These are phyloP conservation scores for Stephania cephalantha DNA, from an alignment of 164 flowering plant genomes.

Conservation along the genomic window DNA sequence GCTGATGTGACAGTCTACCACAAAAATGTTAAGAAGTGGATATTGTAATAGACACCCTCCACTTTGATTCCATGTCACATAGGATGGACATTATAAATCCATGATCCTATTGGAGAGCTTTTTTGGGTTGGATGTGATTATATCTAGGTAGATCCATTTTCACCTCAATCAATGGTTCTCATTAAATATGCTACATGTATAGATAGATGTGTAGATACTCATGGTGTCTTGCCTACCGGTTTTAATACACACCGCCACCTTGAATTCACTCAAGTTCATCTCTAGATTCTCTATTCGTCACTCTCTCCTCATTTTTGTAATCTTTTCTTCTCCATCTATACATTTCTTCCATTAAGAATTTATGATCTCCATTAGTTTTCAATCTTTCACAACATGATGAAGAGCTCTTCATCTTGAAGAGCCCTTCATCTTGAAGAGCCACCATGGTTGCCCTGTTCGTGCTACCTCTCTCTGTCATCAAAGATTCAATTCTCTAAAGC, in stretches of 20 bases:
- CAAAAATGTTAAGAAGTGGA: no score
- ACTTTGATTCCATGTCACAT: no score
- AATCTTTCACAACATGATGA: constrained; percentile 3
- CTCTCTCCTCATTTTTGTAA: not conserved
- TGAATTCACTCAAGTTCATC: not conserved
- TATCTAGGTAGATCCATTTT: no score
- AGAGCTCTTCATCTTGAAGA: constrained; percentile 8
- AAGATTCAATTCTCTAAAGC: constrained; percentile 5
- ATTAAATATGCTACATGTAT: no score
- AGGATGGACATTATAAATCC: no score
- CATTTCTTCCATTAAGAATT: constrained; percentile 5
- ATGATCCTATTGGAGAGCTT: no score
- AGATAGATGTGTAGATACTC: not conserved
- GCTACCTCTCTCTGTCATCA: no score
- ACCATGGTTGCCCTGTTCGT: not conserved
- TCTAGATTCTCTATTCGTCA: not conserved
- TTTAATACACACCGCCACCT: constrained; percentile 3
- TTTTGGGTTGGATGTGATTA: no score
- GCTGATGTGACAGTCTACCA: no score
- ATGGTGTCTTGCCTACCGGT: constrained; percentile 33
- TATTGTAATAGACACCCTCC: no score
- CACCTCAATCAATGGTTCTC: no score
- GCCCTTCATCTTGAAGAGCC: not conserved
- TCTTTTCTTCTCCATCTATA: not conserved
- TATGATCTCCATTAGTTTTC: not conserved